phyloP scores from a whole-genome alignment of 257 asterid species.

The Mitragyna speciosa region DNA sequence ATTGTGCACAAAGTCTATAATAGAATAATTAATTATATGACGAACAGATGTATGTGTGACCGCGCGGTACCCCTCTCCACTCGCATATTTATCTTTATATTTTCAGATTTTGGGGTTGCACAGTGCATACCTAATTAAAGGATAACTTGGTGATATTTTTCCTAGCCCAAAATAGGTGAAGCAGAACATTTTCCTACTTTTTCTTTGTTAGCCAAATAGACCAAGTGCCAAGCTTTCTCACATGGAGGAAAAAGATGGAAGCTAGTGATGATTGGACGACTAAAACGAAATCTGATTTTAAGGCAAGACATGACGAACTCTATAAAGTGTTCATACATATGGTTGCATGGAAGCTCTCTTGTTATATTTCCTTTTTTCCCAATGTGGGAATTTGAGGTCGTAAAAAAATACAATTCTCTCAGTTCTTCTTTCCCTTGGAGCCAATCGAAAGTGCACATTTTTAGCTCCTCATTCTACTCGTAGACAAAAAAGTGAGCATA shows the following conservation, averaged over 20 bases:
- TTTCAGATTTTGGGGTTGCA: too few relatives aligned
- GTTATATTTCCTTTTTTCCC: neutral
- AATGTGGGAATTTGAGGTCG: constrained; percentile 12
- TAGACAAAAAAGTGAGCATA: neutral
- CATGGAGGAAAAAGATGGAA: neutral
- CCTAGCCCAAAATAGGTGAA: neutral
- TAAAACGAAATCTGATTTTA: neutral
- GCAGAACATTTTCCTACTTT: neutral
- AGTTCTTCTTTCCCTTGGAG: neutral
- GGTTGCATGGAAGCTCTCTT: neutral
- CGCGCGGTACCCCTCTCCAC: too few relatives aligned
- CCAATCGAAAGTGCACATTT: neutral
- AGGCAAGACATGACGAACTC: neutral
- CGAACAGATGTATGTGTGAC: too few relatives aligned
- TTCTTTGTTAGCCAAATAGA: neutral
- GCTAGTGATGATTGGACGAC: neutral
- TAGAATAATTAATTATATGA: too few relatives aligned
- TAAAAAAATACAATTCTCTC: neutral
- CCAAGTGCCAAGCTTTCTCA: neutral
- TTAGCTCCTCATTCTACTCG: neutral
- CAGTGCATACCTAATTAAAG: too few relatives aligned
- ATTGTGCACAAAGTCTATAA: too few relatives aligned
- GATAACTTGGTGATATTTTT: too few relatives aligned
- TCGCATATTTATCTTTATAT: too few relatives aligned
- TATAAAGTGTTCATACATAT: neutral